These are phyloP conservation scores for Aureobasidium sp. DNA, from an alignment of 2,329 filamentous ascomycete species.

Conservation along the genomic window DNA sequence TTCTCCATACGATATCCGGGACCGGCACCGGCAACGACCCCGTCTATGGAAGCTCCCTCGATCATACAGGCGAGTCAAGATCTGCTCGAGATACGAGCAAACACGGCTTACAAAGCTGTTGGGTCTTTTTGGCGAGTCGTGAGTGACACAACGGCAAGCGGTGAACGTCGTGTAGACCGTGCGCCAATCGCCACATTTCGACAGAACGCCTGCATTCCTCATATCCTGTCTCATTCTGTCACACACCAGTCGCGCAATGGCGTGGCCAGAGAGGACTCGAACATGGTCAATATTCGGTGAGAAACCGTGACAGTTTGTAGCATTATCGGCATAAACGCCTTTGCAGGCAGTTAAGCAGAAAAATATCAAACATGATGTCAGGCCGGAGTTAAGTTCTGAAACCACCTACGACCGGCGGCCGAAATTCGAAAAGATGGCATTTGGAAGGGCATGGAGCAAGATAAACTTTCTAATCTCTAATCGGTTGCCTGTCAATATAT, in stretches of 20 bases:
- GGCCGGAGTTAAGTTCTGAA: slow-evolving; percentile 4
- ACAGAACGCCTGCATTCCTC: background rate
- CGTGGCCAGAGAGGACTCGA: background rate
- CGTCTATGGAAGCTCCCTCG: background rate
- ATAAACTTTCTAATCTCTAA: background rate
- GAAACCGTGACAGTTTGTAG: background rate
- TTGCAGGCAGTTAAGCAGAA: background rate
- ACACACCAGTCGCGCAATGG: background rate
- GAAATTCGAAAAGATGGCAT: background rate
- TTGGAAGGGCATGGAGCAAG: background rate
- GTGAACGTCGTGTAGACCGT: slow-evolving; percentile 1
- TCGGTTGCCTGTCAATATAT: background rate
- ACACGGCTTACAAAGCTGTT: slow-evolving; percentile 7
- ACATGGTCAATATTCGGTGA: background rate
- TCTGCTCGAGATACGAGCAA: background rate
- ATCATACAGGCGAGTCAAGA: background rate
- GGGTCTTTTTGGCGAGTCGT: background rate
- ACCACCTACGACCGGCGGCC: background rate
- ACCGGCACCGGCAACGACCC: background rate
- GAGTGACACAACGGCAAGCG: background rate
- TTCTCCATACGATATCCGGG: background rate
- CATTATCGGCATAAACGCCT: background rate
- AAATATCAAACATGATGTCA: background rate
- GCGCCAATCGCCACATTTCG: background rate
- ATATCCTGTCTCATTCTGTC: background rate